phyloP scores from a whole-genome alignment of 345 rosid species.

The Populus davidiana region DNA sequence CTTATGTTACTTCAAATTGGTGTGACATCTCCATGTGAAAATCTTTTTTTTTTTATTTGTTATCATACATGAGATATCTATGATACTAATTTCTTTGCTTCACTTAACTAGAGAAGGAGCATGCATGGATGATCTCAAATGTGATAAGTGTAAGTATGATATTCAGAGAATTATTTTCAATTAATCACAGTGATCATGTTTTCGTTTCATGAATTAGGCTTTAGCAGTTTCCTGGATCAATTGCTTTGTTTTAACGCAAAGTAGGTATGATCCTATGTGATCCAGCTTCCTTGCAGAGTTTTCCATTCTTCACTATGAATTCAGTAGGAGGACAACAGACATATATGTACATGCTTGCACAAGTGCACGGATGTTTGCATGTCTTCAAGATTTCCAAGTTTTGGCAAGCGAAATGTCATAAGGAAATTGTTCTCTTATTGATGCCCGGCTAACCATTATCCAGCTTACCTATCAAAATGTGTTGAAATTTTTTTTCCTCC shows the following conservation, averaged over 20 bases:
- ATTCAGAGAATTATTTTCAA: not conserved
- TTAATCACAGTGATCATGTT: not conserved
- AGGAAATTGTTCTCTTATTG: no score
- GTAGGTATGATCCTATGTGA: not conserved
- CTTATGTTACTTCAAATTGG: not conserved
- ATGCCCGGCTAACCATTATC: no score
- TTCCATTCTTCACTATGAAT: no score
- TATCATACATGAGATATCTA: not conserved
- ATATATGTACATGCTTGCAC: no score
- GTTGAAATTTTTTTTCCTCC: no score
- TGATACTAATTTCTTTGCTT: not conserved
- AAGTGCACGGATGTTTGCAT: no score
- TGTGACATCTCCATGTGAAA: not conserved
- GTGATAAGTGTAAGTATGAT: conserved; percentile 39
- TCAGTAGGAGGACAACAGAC: no score
- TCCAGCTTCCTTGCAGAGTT: no score
- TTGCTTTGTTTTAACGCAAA: not conserved
- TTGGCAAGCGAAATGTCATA: no score
- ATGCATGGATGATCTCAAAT: conserved; percentile 37
- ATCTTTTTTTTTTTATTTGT: not conserved
- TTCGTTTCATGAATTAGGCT: not conserved
- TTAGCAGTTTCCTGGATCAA: not conserved
- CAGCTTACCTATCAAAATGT: no score
- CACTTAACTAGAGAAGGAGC: conserved; percentile 24
- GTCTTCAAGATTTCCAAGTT: no score